Conservation (phyloP, 2,329 filamentous ascomycete genomes). For the Capronia epimyces region DNA sequence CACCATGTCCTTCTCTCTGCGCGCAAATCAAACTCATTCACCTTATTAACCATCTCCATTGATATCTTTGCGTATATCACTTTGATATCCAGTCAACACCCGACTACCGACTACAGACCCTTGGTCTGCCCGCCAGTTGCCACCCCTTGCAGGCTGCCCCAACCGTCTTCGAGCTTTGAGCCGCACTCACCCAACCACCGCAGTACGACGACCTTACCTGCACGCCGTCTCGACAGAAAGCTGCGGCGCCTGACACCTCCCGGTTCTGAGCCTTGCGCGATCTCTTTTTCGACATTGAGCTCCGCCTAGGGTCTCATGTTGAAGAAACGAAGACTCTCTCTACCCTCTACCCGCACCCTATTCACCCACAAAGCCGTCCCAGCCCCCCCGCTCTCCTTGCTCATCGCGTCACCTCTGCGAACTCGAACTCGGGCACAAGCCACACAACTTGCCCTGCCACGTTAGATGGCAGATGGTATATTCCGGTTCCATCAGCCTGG, state of each 20-base stretch:
- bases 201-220: conserved; percentile 2
- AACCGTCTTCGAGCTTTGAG: conserved; percentile 1
- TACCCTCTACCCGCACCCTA: conserved; percentile 17
- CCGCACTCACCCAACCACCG: neutral
- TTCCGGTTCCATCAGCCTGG: conserved; percentile 52
- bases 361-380: conserved; percentile 9
- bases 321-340: conserved; percentile 46
- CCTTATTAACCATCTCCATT: conserved; percentile 23
- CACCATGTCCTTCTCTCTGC: conserved; percentile 8
- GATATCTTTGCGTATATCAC: conserved; percentile 24
- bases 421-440: conserved; percentile 2
- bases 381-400: conserved; percentile 12
- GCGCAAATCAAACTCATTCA: conserved; percentile 17
- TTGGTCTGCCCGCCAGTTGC: conserved; percentile 3
- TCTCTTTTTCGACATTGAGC: conserved; percentile 10
- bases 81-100: conserved; percentile 16
- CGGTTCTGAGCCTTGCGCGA: conserved; percentile 4
- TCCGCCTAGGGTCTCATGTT: conserved; percentile 37
- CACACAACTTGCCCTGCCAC: conserved; percentile 33
- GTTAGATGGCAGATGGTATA: conserved; percentile 53
- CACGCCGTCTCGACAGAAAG: conserved; percentile 4
- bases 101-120: conserved; percentile 4
- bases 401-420: conserved; percentile 1
- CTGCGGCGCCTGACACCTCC: conserved; percentile 8
- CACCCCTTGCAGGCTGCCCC: neutral